phyloP scores from a whole-genome alignment of 2,329 filamentous ascomycete species.

The Myriosclerotinia duriaeana region DNA sequence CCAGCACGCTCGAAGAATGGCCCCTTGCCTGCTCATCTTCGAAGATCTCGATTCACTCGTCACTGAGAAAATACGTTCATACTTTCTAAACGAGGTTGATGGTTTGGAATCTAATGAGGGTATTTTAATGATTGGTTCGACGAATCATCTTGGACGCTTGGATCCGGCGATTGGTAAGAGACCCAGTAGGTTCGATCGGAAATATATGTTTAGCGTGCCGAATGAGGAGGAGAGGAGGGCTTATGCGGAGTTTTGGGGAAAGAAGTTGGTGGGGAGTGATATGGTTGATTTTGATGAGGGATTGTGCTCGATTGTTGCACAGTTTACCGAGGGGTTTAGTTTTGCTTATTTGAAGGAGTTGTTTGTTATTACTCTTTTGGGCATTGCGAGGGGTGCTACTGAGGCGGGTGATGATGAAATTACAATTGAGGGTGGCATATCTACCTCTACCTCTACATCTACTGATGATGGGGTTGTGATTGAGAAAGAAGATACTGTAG shows the following conservation, averaged over 20 bases:
- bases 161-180: slow-evolving; percentile 67
- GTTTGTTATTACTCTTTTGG: slow-evolving; percentile 61
- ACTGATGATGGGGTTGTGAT: slow-evolving; percentile 24
- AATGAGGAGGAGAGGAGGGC: slow-evolving; percentile 51
- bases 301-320: slow-evolving; percentile 56
- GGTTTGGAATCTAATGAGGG: slow-evolving; percentile 68
- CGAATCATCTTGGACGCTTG: slow-evolving; percentile 63
- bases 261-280: slow-evolving; percentile 54
- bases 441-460: not conserved
- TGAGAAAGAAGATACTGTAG: slow-evolving; percentile 14
- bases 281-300: slow-evolving; percentile 59
- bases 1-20: slow-evolving; percentile 56
- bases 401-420: slow-evolving; percentile 53
- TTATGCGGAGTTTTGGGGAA: slow-evolving; percentile 64
- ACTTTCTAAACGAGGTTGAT: slow-evolving; percentile 73
- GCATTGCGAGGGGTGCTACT: slow-evolving; percentile 46
- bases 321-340: slow-evolving; percentile 62
- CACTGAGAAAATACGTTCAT: slow-evolving; percentile 58
- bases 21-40: slow-evolving; percentile 70
- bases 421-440: slow-evolving; percentile 44
- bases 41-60: slow-evolving; percentile 71
- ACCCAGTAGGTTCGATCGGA: slow-evolving; percentile 64
- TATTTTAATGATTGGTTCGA: slow-evolving; percentile 67
- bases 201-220: slow-evolving; percentile 63
- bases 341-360: slow-evolving; percentile 71